These are phyloP conservation scores for Serendipita sp. DNA, from an alignment of 768 basidiomycete species.

Conservation along the genomic window DNA sequence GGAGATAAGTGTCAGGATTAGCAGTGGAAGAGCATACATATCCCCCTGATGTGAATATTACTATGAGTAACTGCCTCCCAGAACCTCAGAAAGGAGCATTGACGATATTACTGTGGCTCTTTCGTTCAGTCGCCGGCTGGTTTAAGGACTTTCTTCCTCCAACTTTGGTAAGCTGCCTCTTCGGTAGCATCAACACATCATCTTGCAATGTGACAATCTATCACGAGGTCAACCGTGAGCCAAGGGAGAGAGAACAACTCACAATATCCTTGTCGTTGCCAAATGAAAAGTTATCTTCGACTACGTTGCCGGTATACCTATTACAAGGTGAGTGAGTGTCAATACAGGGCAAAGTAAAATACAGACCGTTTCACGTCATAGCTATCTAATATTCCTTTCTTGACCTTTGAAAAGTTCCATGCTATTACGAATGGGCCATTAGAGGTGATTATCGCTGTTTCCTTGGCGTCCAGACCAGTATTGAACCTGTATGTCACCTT, in stretches of 20 bases:
- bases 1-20: too few relatives aligned
- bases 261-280: conserved; percentile 96
- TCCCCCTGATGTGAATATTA: too few relatives aligned
- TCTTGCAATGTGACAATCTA: conserved; percentile 92
- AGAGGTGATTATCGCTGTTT: conserved; percentile 91
- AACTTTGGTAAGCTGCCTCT: conserved; percentile 77
- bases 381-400: conserved; percentile 76
- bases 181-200: conserved; percentile 85
- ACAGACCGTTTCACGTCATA: conserved; percentile 82
- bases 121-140: conserved; percentile 15
- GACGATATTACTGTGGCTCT: conserved; percentile 17
- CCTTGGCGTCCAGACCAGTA: conserved; percentile 68
- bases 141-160: conserved; percentile 33
- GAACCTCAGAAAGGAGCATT: conserved; percentile 15
- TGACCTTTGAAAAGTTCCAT: conserved; percentile 95
- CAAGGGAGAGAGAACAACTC: conserved; percentile 19
- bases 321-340: background rate
- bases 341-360: background rate
- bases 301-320: conserved; percentile 79
- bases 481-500: conserved; percentile 53
- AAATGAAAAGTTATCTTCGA: conserved; percentile 96
- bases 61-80: too few relatives aligned
- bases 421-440: conserved; percentile 85
- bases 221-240: conserved; percentile 6
- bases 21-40: too few relatives aligned